Evolutionary conservation across 108 stramenopile species (phyloP), one percentile per base, ranked within the genome.

Genomic region (Cyclotella cryptica): DNA sequence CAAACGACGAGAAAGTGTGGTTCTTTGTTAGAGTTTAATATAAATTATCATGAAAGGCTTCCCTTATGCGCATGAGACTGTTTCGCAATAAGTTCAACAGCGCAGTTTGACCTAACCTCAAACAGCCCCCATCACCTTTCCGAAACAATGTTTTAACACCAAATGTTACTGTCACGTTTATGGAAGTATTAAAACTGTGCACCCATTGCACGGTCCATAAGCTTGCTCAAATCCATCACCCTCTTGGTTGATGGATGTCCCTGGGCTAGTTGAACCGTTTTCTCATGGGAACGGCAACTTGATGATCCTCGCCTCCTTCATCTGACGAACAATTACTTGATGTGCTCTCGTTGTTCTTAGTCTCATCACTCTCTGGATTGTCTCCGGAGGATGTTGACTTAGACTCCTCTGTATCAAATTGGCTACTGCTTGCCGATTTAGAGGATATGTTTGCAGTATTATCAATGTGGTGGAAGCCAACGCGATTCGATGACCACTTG

Each of bases 291-390:
- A 54, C 64, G 15, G 65, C 55, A 43, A 39, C 68, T 26, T 55
- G 58, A 69, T 49, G 21, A 35, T 58, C 57, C 42, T 64, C 74
- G 15, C 51, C 21, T 1, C 70, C 78, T 5, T 79, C 78, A 3
- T 79, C 78, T 14, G 71, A 79, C 14, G 21, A 61, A 41, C 71
- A 79, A 53, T 66, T 72, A 61, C 78, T 79, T 24, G 71, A 72
- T 24, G 62, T 66, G 26, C 71, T 49, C 8, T 57, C 62, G 13
- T 64, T 69, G 51, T 58, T 79, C 58, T 59, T 69, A 43, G 62
- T 59, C 54, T 71, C 55, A 44, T 60, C 78, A 49, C 65, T 72
- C 61, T 42, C n/a, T 22, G 55, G 41, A 18, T 64, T 49, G 24
- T 72, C 78, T 47, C 60, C 30, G 47, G 78, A 72, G 12, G 69